Evolutionary conservation across 2,329 filamentous ascomycete species (phyloP), one percentile per base, ranked within the genome.

Genomic region (Cercospora sp.): DNA sequence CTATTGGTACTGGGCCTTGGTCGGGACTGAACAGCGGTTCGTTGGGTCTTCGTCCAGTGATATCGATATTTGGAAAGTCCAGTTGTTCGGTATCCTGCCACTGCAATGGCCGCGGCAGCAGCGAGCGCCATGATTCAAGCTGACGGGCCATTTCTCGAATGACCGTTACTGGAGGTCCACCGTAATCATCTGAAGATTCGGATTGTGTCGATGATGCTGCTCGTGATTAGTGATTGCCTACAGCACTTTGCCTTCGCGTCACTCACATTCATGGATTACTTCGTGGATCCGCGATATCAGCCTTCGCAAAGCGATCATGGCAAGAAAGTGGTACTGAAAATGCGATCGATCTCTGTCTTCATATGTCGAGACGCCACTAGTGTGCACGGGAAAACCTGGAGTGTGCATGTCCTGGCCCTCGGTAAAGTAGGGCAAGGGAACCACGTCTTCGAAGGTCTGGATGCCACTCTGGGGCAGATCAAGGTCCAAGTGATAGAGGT

Each of bases 251-350:
- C 20, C 8, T 28, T 28, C 8, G 18, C 8, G 30, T 39, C 13
- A 79, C 84, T 78, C 77, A 87, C 87, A 80, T 69, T 84, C 83
- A 67, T 80, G 83, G 30, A 89, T 81, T 2, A 80, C 80, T 53
- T 79, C 79, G 73, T 89, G 84, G 18, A 88, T 84, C 23, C 84
- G 81, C 1, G 83, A 80, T 42, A 85, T 84, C 2, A 89, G 77
- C 26, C 84, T 80, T 20, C 85, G 81, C 18, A 89, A 79, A 10
- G 86, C 84, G 57, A 89, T 85, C 72, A 89, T 86, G 0, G 87
- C 87, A 2, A 85, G 82, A 74, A 87, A 89, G 71, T 89, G 83
- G 67, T 87, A 84, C 69, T 87, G 83, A 66, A 85, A 87, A 67
- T 87, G 83, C 1, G 85, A 84, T 9, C 80, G 76, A 69, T 86